Conservation (phyloP, 2,329 filamentous ascomycete species). For the Proliferodiscus dingleyae region DNA sequence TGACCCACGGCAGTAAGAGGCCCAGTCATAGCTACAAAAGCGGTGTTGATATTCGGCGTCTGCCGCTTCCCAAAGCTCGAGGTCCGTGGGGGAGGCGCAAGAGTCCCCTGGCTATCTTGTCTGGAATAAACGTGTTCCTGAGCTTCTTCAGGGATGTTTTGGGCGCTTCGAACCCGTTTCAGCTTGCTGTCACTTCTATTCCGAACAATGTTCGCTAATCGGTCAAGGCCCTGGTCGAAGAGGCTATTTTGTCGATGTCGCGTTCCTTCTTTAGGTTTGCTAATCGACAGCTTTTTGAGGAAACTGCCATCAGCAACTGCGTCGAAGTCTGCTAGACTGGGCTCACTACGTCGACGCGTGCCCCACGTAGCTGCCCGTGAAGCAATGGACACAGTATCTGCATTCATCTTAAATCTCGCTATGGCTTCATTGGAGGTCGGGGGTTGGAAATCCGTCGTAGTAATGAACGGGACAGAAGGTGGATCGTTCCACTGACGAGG, state of each 20-base stretch:
- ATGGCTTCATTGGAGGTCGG: constrained; percentile 46
- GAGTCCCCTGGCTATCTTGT: constrained; percentile 33
- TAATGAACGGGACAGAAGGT: constrained; percentile 32
- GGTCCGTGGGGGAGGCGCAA: constrained; percentile 47
- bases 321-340: constrained; percentile 53
- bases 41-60: constrained; percentile 55
- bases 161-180: constrained; percentile 27
- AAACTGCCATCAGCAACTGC: constrained; percentile 56
- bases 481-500: constrained; percentile 33
- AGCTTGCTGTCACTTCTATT: constrained; percentile 30
- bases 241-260: constrained; percentile 47
- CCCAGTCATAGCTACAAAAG: constrained; percentile 50
- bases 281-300: constrained; percentile 57
- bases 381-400: constrained; percentile 49
- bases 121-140: constrained; percentile 29
- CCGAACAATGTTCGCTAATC: constrained; percentile 27
- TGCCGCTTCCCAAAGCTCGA: constrained; percentile 46
- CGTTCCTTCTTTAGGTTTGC: constrained; percentile 36
- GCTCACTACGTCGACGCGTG: constrained; percentile 61
- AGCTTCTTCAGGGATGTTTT: constrained; percentile 23
- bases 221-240: constrained; percentile 40
- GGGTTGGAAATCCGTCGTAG: constrained; percentile 37
- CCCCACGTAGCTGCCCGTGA: constrained; percentile 66
- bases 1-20: constrained; percentile 53
- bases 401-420: constrained; percentile 38